Base-by-base conservation (phyloP, 1,284 basidiomycete species). In the Laetiporus sulphureus region DNA sequence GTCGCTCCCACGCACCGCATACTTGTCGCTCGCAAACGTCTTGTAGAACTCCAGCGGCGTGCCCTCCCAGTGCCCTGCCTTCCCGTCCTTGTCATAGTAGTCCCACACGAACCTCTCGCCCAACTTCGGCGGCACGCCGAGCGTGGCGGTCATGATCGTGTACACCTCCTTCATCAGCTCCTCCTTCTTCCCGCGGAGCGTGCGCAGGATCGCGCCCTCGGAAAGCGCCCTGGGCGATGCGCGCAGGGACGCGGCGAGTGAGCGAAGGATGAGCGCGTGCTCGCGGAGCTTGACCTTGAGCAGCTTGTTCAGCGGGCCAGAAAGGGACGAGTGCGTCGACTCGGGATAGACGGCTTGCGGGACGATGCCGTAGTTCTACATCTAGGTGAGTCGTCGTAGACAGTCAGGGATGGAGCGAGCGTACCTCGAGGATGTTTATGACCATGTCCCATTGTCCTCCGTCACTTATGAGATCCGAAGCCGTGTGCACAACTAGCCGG, bases 381-480 rank as follows among this genome's bases (percentile, higher is more conserved):
- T 37, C n/a, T 5, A 3, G 10, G 2, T 15, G 40, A 16, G n/a
- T 11, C 3, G 2, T 13, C 5, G 22, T 11, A 1, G 20, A 12
- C 13, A 15, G 32, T 8, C 25, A 15, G 19, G 15, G 32, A 35
- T n/a, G 32, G 37, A 11, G 31, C 11, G 24, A 13, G 52, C 62
- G 18, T 41, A 76, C 76, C 69, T 79, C 74, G 20, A 95, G 68
- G 22, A 96, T 64, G 62, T 95, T 95, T 53, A 91, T 85, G 1
- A 79, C 83, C 92, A 96, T 97, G 60, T 96, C 92, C 82, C 85
- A 94, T 63, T 95, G 90, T 6, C 93, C 92, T 33, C 94, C 94
- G 58, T 98, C 94, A 53, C 79, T 84, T 59, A 94, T 83, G 21
- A 91, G 88, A 40, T 85, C 83, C 11, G 66, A 61, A 21, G 87